Percentiles rank a stretch among this genome's conserved stretches.
phyloP scores from a whole-genome alignment of 257 asterid species.

The Capsicum baccatum region DNA sequence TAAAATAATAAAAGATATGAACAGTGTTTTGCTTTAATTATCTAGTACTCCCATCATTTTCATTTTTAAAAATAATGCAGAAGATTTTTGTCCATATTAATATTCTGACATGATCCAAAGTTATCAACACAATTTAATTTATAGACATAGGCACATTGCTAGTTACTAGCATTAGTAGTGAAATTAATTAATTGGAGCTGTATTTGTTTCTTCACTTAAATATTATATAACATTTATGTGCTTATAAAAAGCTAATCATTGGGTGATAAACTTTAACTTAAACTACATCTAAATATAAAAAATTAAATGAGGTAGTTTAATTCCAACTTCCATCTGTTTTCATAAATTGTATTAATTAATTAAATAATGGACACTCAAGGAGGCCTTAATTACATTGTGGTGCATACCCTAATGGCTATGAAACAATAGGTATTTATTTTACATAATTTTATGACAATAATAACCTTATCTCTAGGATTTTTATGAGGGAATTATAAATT shows the following conservation, averaged over 20 bases:
- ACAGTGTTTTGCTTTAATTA: not conserved
- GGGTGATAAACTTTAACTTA: no score
- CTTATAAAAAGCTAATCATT: no score
- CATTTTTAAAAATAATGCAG: not conserved
- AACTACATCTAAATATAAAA: no score
- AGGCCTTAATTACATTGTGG: constrained; percentile 15
- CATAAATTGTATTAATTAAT: not conserved
- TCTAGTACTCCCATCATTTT: not conserved
- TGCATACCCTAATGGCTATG: constrained; percentile 15
- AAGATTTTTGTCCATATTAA: not conserved
- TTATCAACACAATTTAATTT: not conserved
- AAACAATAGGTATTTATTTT: no score
- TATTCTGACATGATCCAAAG: not conserved
- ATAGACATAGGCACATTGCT: not conserved
- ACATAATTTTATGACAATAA: not conserved
- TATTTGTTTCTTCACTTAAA: not conserved
- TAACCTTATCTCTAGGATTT: not conserved
- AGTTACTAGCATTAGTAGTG: not conserved
- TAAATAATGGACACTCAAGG: not conserved
- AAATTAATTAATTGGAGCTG: not conserved
- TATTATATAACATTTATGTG: no score
- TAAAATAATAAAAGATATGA: not conserved
- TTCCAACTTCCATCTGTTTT: constrained; percentile 24
- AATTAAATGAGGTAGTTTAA: not conserved
- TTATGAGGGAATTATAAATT: not conserved